These are phyloP conservation scores for Avena insularis DNA, from an alignment of 176 grass and related monocot species.

Conservation along the genomic window DNA sequence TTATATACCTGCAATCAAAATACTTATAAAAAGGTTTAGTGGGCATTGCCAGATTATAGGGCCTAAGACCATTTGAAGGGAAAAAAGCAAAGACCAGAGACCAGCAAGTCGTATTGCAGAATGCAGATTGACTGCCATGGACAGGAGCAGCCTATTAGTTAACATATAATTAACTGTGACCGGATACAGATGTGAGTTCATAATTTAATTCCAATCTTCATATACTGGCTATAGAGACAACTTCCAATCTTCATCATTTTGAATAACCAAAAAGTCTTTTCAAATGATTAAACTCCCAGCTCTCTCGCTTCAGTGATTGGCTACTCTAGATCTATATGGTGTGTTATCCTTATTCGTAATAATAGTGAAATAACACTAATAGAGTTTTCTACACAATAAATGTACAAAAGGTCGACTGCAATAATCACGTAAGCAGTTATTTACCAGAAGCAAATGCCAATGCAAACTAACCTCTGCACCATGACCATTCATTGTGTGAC, in stretches of 20 bases:
- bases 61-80: too few relatives aligned
- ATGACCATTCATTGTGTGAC: constrained; percentile 68
- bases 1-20: too few relatives aligned
- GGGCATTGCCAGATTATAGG: too few relatives aligned
- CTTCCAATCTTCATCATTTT: neutral
- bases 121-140: neutral
- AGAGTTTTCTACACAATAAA: neutral
- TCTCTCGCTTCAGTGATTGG: neutral
- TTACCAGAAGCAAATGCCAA: neutral
- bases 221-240: too few relatives aligned
- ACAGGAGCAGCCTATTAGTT: neutral
- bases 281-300: constrained; percentile 1
- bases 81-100: neutral
- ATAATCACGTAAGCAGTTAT: neutral
- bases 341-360: neutral
- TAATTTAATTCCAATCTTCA: neutral
- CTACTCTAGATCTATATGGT: neutral
- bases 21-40: too few relatives aligned
- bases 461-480: constrained; percentile 72
- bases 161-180: neutral
- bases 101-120: neutral
- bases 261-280: neutral
- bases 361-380: neutral
- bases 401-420: neutral
- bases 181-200: neutral